Percentiles rank a stretch among this genome's conserved stretches.
These are phyloP conservation scores for Aspergillus clavatus DNA, from an alignment of 2,329 filamentous ascomycete genomes.

Conservation along the genomic window DNA sequence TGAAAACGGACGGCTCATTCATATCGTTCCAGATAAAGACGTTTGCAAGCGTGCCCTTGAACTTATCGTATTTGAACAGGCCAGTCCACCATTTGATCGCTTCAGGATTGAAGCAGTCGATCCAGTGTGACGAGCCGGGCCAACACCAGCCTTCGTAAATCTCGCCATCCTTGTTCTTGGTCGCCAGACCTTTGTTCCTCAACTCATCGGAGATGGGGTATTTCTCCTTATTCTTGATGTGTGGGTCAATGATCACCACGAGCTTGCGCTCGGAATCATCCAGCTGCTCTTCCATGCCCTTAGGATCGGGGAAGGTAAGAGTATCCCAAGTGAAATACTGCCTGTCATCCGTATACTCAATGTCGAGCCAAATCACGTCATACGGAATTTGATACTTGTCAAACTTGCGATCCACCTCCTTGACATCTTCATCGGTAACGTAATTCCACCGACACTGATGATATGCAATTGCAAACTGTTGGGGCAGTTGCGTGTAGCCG, in stretches of 20 bases:
- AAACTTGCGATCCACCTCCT: conserved; percentile 92
- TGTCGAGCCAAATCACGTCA: conserved; percentile 97
- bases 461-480: conserved; percentile 87
- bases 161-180: conserved; percentile 83
- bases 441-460: conserved; percentile 99
- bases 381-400: conserved; percentile 94
- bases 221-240: conserved; percentile 85
- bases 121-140: conserved; percentile 94
- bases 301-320: conserved; percentile 79
- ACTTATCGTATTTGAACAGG: conserved; percentile 81
- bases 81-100: conserved; percentile 86
- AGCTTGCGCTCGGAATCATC: conserved; percentile 82
- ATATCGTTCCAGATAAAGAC: conserved; percentile 99
- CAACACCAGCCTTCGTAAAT: conserved; percentile 98
- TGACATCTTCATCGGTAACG: conserved; percentile 92
- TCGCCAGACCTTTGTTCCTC: conserved; percentile 74
- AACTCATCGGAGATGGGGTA: conserved; percentile 76
- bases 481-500: conserved; percentile 83
- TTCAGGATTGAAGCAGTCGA: conserved; percentile 93
- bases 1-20: conserved; percentile 99
- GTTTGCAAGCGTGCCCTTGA: conserved; percentile 81
- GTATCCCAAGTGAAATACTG: conserved; percentile 98
- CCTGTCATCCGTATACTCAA: conserved; percentile 94
- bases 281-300: conserved; percentile 81
- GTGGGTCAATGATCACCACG: conserved; percentile 91